Evolutionary conservation across 805 yeast genomes (phyloP), one percentile per base, ranked within the genome.

Genomic region (Jamesozyma jinghongensis): DNA sequence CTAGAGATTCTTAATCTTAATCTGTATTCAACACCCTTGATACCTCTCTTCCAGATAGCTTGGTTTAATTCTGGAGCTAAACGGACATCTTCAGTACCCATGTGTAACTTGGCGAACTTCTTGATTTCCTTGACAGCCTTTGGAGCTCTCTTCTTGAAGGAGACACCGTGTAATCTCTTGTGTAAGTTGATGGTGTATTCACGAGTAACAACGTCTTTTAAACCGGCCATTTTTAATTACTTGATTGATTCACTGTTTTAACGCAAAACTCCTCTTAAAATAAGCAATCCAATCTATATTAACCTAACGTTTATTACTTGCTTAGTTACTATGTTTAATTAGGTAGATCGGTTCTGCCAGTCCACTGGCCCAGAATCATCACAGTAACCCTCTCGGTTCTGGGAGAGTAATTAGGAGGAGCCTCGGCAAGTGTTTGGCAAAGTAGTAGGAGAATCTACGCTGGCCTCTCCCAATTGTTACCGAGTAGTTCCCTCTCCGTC

Each of bases 111-210:
- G 67, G 97, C 97, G 70, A 92, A 92, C 75, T 85, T 87, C 81
- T 86, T 90, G 77, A 92, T 88, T 74, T 87, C 98, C 85, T 86
- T 92, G 75, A 90, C 92, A 65, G 98, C 98, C 70, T 77, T 85
- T 75, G 98, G 98, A 67, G 98, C 98, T 79, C 97, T 87, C 84
- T 84, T 85, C 81, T 92, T 92, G 95, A 90, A 92, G 74, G 86
- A 84, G 62, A 82, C 88, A 79, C 97, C 97, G 75, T 85, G 94
- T 70, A 87, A 84, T 77, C 97, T 87, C 75, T 87, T 90, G 95
- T 87, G 95, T 74, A 90, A 77, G 85, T 92, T 90, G 75, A 92
- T 88, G 81, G 98, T 92, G 85, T 92, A 92, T 78, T 92, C 98
- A 75, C 98, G 94, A 73, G 97, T 85, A 74, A 92, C 97, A 74